phyloP scores from a whole-genome alignment of 345 rosid species.

The Melaleuca quinquenervia region DNA sequence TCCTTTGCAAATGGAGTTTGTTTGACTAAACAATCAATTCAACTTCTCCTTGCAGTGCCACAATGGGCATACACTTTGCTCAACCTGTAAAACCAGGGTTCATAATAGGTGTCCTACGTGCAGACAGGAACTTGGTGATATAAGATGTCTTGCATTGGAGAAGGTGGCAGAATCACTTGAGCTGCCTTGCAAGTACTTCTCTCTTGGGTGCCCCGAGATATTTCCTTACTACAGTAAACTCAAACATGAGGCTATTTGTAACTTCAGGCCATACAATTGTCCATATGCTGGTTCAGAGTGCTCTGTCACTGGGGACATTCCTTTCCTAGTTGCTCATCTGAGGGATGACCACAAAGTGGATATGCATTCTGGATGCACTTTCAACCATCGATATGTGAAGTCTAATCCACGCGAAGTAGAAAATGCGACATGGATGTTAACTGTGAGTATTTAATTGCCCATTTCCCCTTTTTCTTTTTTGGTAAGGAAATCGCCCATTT shows the following conservation, averaged over 20 bases:
- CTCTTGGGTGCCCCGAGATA: constrained; percentile 85
- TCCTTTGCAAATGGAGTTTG: neutral
- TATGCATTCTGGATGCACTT: constrained; percentile 94
- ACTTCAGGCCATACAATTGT: constrained; percentile 87
- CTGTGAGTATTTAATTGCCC: constrained; percentile 39
- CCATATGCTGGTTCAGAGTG: constrained; percentile 97
- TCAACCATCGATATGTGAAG: constrained; percentile 95
- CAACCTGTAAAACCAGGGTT: constrained; percentile 82
- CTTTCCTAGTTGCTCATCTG: constrained; percentile 79
- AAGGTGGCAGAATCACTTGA: constrained; percentile 93
- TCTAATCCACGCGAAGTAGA: constrained; percentile 98
- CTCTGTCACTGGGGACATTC: constrained; percentile 66
- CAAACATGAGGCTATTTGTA: constrained; percentile 75
- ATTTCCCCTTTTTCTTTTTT: no score
- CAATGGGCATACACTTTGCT: constrained; percentile 94
- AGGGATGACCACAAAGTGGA: constrained; percentile 96
- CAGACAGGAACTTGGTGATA: constrained; percentile 98
- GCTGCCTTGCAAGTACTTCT: constrained; percentile 71
- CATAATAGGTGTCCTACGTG: constrained; percentile 94
- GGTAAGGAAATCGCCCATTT: no score
- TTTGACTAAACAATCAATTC: neutral
- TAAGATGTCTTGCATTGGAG: constrained; percentile 85
- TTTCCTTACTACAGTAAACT: constrained; percentile 94
- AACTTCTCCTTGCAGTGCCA: constrained; percentile 57
- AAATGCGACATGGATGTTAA: constrained; percentile 96